phyloP scores from a whole-genome alignment of 768 basidiomycete species.

The Phaeotremella fagi region DNA sequence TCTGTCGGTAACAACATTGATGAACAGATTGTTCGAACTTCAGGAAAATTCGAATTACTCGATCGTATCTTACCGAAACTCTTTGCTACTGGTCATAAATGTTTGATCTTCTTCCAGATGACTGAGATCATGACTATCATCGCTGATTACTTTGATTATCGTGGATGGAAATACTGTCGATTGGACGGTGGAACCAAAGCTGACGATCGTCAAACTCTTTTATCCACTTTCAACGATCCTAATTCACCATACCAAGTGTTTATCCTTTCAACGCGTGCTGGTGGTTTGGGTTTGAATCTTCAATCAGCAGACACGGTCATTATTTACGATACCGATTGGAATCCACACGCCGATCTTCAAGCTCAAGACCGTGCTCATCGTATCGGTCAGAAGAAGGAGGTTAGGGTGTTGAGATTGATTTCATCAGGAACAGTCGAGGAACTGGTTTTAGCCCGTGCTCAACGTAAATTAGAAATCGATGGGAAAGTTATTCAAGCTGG shows the following conservation, averaged over 20 bases:
- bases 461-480: slow-evolving; percentile 95
- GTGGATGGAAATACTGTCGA: slow-evolving; percentile 79
- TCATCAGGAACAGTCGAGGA: slow-evolving; percentile 98
- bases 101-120: slow-evolving; percentile 99
- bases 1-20: slow-evolving; percentile 76
- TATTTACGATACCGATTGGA: slow-evolving; percentile 66
- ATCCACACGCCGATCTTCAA: slow-evolving; percentile 97
- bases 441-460: slow-evolving; percentile 90
- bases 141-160: slow-evolving; percentile 87
- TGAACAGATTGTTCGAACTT: slow-evolving; percentile 74
- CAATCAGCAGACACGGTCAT: slow-evolving; percentile 96
- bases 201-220: slow-evolving; percentile 82
- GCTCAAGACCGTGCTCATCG: slow-evolving; percentile 98
- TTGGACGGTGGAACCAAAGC: slow-evolving; percentile 96
- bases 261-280: slow-evolving; percentile 88
- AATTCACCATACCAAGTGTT: slow-evolving; percentile 84
- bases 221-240: slow-evolving; percentile 82
- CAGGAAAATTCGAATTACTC: slow-evolving; percentile 91
- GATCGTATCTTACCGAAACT: slow-evolving; percentile 91
- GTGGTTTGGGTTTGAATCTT: slow-evolving; percentile 88
- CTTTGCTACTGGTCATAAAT: slow-evolving; percentile 87
- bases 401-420: slow-evolving; percentile 92
- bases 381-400: slow-evolving; percentile 98
- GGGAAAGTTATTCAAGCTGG: slow-evolving; percentile 99
- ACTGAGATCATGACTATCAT: slow-evolving; percentile 98